Conservation (phyloP, 805 yeast species). For the Candida nemodendra region DNA sequence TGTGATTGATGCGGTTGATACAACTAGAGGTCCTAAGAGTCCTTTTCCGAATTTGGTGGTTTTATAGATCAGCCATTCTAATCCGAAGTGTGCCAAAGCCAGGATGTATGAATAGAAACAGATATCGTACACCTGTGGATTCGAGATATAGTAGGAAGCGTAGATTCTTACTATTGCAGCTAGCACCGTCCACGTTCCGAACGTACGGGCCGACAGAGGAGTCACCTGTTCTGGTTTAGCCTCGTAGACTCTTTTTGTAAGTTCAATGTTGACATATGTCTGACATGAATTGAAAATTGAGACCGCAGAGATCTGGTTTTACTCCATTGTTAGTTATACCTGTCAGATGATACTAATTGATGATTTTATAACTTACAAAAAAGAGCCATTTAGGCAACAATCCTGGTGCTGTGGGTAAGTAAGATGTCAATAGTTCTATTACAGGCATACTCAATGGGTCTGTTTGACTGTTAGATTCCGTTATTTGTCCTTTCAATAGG, state of each 20-base stretch:
- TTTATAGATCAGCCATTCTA: constrained; percentile 77
- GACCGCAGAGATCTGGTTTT: constrained; percentile 67
- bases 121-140: constrained; percentile 71
- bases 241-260: constrained; percentile 80
- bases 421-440: constrained; percentile 29
- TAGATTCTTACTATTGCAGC: constrained; percentile 81
- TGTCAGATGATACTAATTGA: too few relatives aligned
- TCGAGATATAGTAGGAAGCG: constrained; percentile 75
- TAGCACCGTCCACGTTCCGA: constrained; percentile 96
- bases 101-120: constrained; percentile 77
- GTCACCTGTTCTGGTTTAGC: constrained; percentile 57
- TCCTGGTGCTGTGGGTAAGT: constrained; percentile 50
- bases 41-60: constrained; percentile 88
- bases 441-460: too few relatives aligned
- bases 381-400: constrained; percentile 74
- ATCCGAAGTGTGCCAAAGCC: constrained; percentile 79
- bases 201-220: constrained; percentile 84
- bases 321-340: too few relatives aligned
- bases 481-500: too few relatives aligned
- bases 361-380: constrained; percentile 53
- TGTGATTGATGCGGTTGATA: constrained; percentile 63
- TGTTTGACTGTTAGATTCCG: too few relatives aligned
- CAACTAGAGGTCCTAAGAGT: constrained; percentile 83
- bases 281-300: constrained; percentile 89
- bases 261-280: constrained; percentile 66